Evolutionary conservation across 257 asterid genomes (phyloP).

Genomic region (Solanum pinnatisectum): DNA sequence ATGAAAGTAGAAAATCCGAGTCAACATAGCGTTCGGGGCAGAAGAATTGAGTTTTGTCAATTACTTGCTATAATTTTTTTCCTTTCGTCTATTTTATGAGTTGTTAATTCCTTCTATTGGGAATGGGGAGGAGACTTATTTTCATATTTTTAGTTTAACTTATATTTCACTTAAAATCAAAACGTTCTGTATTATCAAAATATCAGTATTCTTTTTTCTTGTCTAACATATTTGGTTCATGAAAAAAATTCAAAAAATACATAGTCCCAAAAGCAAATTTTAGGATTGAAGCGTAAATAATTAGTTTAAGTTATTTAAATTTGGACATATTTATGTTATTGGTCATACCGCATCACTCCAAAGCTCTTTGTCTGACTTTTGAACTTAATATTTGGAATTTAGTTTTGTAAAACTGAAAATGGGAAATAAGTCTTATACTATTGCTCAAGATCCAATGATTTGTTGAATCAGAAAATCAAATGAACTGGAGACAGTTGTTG

Average conservation of each 20-base stretch:
- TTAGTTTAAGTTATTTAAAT: neutral
- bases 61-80: neutral
- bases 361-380: neutral
- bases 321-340: neutral
- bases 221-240: neutral
- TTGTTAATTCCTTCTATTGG: too few relatives aligned
- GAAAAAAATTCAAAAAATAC: neutral
- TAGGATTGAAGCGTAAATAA: neutral
- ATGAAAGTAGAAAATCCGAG: too few relatives aligned
- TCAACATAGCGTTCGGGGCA: neutral
- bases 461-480: neutral
- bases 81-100: too few relatives aligned
- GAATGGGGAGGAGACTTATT: too few relatives aligned
- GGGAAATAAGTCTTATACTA: neutral
- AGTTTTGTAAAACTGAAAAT: neutral
- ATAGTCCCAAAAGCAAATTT: neutral
- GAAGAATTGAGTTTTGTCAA: neutral
- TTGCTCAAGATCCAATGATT: neutral
- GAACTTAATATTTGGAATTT: neutral
- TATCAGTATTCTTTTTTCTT: neutral
- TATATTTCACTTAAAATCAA: neutral
- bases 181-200: neutral
- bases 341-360: neutral
- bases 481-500: neutral
- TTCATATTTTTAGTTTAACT: neutral